Percentiles rank a stretch among this genome's conserved stretches.
phyloP scores from a whole-genome alignment of 2,329 filamentous ascomycete genomes.

The Sporothrix globosa region DNA sequence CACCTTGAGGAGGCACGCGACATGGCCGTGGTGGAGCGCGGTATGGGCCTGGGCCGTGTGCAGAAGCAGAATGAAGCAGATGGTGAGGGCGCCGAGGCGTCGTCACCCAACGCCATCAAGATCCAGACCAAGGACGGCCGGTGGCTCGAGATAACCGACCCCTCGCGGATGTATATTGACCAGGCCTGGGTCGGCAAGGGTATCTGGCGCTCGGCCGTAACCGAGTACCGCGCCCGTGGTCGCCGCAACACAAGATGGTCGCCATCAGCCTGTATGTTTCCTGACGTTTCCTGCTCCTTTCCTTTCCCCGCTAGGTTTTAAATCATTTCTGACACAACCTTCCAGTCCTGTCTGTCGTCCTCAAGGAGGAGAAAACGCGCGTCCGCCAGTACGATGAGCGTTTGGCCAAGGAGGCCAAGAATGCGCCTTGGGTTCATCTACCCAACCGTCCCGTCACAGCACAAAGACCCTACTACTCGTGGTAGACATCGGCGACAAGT shows the following conservation, averaged over 20 bases:
- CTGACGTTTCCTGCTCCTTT: not conserved
- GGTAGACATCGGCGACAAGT: constrained; percentile 60
- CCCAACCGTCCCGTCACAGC: constrained; percentile 82
- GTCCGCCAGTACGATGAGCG: constrained; percentile 79
- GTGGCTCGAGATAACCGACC: constrained; percentile 70
- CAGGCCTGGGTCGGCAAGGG: constrained; percentile 85
- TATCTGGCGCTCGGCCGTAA: constrained; percentile 59
- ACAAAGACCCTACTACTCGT: constrained; percentile 88
- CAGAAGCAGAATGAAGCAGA: constrained; percentile 45
- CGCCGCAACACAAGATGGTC: constrained; percentile 60
- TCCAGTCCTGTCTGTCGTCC: constrained; percentile 71
- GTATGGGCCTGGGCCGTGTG: constrained; percentile 74
- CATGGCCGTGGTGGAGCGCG: constrained; percentile 74
- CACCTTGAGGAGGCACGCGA: constrained; percentile 83
- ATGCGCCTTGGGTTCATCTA: constrained; percentile 83
- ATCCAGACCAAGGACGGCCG: constrained; percentile 77
- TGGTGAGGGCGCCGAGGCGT: constrained; percentile 32
- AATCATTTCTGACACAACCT: constrained; percentile 36
- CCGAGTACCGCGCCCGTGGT: constrained; percentile 77
- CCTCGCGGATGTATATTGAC: constrained; percentile 83
- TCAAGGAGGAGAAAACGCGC: constrained; percentile 93
- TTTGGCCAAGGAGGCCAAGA: constrained; percentile 71
- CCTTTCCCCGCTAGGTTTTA: not conserved
- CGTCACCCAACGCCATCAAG: constrained; percentile 49
- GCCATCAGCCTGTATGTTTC: constrained; percentile 70